Conservation (phyloP, 2,329 filamentous ascomycete species). For the Apiospora arundinis region DNA sequence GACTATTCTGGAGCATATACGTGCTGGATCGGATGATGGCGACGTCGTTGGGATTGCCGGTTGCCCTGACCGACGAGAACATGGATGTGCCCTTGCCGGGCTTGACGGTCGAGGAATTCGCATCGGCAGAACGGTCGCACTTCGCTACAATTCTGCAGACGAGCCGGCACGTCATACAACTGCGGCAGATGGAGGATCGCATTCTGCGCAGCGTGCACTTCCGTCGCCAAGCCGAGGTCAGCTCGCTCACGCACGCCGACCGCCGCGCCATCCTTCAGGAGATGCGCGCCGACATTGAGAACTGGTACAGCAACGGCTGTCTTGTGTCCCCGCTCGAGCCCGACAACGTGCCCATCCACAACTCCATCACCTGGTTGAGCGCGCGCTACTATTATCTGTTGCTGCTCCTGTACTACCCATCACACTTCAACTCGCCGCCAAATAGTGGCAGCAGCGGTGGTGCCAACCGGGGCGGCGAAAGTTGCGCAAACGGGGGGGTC, state of each 20-base stretch:
- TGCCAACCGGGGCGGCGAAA: not conserved
- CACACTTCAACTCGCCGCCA: conserved; percentile 43
- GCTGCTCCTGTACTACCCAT: conserved; percentile 50
- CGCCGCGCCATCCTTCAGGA: conserved; percentile 41
- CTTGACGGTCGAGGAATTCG: conserved; percentile 53
- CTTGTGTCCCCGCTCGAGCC: conserved; percentile 49
- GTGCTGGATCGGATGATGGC: conserved; percentile 54
- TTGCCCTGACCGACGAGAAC: conserved; percentile 47
- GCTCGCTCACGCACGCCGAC: conserved; percentile 40
- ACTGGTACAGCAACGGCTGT: conserved; percentile 54
- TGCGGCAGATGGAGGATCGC: conserved; percentile 51
- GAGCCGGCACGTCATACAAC: conserved; percentile 51
- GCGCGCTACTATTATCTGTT: conserved; percentile 53
- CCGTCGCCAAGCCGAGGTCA: conserved; percentile 38
- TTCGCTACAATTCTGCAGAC: conserved; percentile 51
- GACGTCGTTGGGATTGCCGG: conserved; percentile 47
- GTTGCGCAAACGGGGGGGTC: conserved; percentile 31
- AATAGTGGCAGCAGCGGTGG: not conserved
- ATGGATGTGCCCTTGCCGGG: conserved; percentile 50
- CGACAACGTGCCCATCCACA: conserved; percentile 53
- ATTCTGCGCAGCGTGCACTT: conserved; percentile 46
- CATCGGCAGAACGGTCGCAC: conserved; percentile 44
- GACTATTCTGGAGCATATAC: conserved; percentile 53
- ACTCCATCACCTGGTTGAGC: conserved; percentile 50
- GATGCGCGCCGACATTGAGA: conserved; percentile 50